phyloP scores from a whole-genome alignment of 139 green algal genomes.

The Coelastrella sp. region DNA sequence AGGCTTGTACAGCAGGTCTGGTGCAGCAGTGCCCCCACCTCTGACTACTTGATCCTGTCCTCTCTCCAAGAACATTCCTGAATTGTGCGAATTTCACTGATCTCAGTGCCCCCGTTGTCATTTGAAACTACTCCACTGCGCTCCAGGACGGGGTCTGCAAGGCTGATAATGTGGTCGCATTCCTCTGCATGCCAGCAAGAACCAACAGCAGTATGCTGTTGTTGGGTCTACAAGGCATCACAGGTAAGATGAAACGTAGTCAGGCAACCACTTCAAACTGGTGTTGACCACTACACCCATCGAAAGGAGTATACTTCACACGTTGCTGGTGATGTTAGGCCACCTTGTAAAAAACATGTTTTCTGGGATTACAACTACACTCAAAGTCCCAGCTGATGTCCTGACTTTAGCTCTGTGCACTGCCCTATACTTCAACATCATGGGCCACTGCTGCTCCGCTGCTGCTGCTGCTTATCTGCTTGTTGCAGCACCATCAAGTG shows the following conservation, averaged over 20 bases:
- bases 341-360: too few relatives aligned
- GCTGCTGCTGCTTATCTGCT: too few relatives aligned
- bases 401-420: too few relatives aligned
- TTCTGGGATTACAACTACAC: too few relatives aligned
- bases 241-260: not conserved
- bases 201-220: not conserved
- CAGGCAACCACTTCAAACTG: not conserved
- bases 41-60: constrained; percentile 45
- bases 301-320: too few relatives aligned
- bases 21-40: not conserved
- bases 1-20: not conserved
- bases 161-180: constrained; percentile 53
- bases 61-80: constrained; percentile 54
- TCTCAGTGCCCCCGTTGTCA: constrained; percentile 41
- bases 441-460: too few relatives aligned
- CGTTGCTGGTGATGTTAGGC: too few relatives aligned
- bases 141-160: constrained; percentile 38
- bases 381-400: too few relatives aligned
- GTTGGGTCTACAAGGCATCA: not conserved
- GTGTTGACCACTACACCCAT: too few relatives aligned
- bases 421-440: too few relatives aligned
- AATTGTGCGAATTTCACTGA: constrained; percentile 61
- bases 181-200: constrained; percentile 42
- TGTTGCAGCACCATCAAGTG: too few relatives aligned
- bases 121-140: constrained; percentile 55